Percentiles rank a stretch among this genome's conserved stretches.
Evolutionary conservation across 1,139 yeast genomes (phyloP).

Genomic region (Protomyces inouyei): DNA sequence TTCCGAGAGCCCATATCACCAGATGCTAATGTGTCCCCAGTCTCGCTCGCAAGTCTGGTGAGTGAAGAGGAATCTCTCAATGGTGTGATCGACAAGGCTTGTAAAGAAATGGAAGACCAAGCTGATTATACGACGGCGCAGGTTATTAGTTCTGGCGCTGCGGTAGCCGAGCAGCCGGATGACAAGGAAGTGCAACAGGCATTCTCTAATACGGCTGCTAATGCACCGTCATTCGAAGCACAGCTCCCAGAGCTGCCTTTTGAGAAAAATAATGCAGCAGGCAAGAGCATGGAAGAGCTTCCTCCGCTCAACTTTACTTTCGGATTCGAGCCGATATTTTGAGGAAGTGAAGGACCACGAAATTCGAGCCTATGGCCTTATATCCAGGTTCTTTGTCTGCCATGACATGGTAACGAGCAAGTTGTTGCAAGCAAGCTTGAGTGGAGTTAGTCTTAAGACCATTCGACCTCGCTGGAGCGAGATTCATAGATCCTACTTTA

Average conservation of each 20-base stretch:
- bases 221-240: neutral
- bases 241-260: neutral
- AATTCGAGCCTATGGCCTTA: no score
- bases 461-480: no score
- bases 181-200: neutral
- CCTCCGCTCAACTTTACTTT: neutral
- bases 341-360: neutral
- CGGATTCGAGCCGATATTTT: neutral
- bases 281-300: neutral
- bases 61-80: neutral
- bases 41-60: neutral
- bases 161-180: neutral
- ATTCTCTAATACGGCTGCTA: neutral
- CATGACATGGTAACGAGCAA: no score
- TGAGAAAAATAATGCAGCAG: neutral
- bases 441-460: no score
- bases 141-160: neutral
- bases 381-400: no score
- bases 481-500: no score
- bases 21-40: neutral
- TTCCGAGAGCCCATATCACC: neutral
- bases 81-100: neutral
- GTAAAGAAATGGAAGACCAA: neutral
- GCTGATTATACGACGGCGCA: neutral
- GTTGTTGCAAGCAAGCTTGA: no score